Conservation (phyloP, 306 rosid genomes). For the Geum urbanum region DNA sequence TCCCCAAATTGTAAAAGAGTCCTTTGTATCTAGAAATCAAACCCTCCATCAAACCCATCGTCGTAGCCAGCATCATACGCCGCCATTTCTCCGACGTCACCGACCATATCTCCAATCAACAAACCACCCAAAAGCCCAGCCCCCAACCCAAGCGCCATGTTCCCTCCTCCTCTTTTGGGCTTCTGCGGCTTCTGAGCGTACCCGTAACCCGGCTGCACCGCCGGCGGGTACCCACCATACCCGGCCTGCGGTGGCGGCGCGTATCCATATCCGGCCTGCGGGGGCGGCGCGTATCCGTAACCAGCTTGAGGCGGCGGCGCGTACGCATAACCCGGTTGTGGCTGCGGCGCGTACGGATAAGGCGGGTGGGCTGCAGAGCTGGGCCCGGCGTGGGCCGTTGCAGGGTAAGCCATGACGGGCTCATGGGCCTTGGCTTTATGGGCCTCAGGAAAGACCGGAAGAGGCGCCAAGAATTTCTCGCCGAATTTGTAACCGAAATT, state of each 20-base stretch:
- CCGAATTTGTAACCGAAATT: constrained; percentile 45
- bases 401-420: constrained; percentile 38
- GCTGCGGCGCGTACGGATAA: constrained; percentile 31
- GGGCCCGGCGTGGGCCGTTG: constrained; percentile 27
- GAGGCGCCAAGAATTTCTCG: constrained; percentile 33
- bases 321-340: constrained; percentile 7
- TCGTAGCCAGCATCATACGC: constrained; percentile 17
- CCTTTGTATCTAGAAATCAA: constrained; percentile 14
- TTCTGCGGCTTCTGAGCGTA: constrained; percentile 23
- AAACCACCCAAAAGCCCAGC: constrained; percentile 54
- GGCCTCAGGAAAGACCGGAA: constrained; percentile 1
- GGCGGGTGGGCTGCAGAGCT: constrained; percentile 31
- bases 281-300: constrained; percentile 32
- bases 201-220: constrained; percentile 7
- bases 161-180: constrained; percentile 24
- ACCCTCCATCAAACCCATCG: constrained; percentile 24
- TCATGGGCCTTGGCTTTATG: constrained; percentile 8
- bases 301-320: constrained; percentile 23
- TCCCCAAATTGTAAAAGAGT: too few species aligned
- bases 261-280: constrained; percentile 32
- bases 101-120: constrained; percentile 44
- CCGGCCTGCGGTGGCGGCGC: constrained; percentile 21
- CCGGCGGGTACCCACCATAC: constrained; percentile 19
- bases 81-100: constrained; percentile 24
- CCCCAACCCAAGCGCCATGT: constrained; percentile 39